phyloP scores from a whole-genome alignment of 2,329 filamentous ascomycete genomes.

The Hypomyces perniciosus region DNA sequence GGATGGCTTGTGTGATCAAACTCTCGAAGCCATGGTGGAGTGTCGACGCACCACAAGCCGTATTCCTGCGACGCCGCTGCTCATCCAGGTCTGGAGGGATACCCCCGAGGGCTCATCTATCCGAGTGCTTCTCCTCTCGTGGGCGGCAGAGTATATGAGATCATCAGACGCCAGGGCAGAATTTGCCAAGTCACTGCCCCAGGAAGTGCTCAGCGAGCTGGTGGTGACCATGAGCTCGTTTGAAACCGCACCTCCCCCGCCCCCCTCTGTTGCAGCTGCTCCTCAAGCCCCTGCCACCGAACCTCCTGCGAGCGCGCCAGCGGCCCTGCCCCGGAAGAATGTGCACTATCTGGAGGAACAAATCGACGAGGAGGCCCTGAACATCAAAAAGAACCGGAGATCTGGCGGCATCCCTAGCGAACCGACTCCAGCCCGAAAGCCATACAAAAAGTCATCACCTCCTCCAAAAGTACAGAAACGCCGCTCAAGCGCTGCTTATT shows the following conservation, averaged over 20 bases:
- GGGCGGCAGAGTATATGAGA: slow-evolving; percentile 59
- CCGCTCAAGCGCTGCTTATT: slow-evolving; percentile 26
- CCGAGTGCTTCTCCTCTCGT: slow-evolving; percentile 51
- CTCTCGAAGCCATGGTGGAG: slow-evolving; percentile 53
- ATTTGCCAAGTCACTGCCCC: slow-evolving; percentile 55
- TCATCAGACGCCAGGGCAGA: slow-evolving; percentile 50
- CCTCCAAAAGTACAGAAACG: slow-evolving; percentile 32
- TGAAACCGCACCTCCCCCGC: slow-evolving; percentile 21
- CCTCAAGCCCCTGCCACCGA: not conserved
- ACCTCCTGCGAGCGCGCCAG: not conserved
- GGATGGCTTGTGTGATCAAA: slow-evolving; percentile 49
- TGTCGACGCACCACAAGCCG: slow-evolving; percentile 45
- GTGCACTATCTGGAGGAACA: slow-evolving; percentile 44
- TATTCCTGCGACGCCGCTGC: slow-evolving; percentile 53
- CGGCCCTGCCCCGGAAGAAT: slow-evolving; percentile 35
- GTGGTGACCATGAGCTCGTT: slow-evolving; percentile 57
- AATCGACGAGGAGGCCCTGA: slow-evolving; percentile 32
- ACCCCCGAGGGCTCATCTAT: slow-evolving; percentile 56
- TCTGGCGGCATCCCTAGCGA: slow-evolving; percentile 19
- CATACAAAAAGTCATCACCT: slow-evolving; percentile 24
- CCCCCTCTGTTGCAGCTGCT: not conserved
- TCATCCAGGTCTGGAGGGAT: slow-evolving; percentile 57
- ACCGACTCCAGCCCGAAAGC: not conserved
- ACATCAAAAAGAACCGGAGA: slow-evolving; percentile 39
- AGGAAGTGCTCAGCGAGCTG: slow-evolving; percentile 57